Percentiles rank a stretch among this genome's conserved stretches.
Conservation (phyloP, 116 monocot species). For the Trichopus zeylanicus region DNA sequence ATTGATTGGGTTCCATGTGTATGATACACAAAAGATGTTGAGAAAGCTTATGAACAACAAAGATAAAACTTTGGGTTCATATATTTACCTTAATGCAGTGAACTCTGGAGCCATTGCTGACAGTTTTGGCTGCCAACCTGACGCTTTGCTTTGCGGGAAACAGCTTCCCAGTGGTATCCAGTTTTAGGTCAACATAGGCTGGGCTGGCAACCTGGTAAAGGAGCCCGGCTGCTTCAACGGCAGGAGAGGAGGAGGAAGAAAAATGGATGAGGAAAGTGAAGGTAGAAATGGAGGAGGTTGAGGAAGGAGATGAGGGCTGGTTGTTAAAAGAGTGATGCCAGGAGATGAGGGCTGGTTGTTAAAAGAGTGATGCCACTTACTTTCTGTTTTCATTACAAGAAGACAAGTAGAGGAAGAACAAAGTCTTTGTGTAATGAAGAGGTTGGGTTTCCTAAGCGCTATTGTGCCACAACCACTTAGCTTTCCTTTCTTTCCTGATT, state of each 20-base stretch:
- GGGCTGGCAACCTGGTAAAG: neutral
- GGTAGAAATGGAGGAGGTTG: neutral
- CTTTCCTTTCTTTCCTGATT: no score
- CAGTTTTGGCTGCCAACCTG: slow-evolving; percentile 16
- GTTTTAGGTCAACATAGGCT: slow-evolving; percentile 9
- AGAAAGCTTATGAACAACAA: neutral
- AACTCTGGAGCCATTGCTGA: slow-evolving; percentile 44
- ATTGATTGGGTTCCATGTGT: slow-evolving; percentile 74
- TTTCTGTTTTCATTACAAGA: no score
- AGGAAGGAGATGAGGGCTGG: neutral
- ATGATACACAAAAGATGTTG: neutral
- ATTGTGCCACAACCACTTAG: no score
- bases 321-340: slow-evolving; percentile 1
- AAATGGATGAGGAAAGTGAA: neutral
- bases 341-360: neutral
- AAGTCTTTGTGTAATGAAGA: no score
- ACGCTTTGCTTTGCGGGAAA: slow-evolving; percentile 11
- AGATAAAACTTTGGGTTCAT: neutral
- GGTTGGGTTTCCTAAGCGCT: no score
- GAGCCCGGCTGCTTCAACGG: slow-evolving; percentile 1
- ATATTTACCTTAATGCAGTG: slow-evolving; percentile 62
- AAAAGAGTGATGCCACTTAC: neutral
- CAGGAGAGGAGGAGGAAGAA: slow-evolving; percentile 1
- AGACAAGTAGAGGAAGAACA: no score
- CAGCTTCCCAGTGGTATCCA: slow-evolving; percentile 16